phyloP scores from a whole-genome alignment of 2,329 filamentous ascomycete genomes.

The Calonectria hawksworthii region DNA sequence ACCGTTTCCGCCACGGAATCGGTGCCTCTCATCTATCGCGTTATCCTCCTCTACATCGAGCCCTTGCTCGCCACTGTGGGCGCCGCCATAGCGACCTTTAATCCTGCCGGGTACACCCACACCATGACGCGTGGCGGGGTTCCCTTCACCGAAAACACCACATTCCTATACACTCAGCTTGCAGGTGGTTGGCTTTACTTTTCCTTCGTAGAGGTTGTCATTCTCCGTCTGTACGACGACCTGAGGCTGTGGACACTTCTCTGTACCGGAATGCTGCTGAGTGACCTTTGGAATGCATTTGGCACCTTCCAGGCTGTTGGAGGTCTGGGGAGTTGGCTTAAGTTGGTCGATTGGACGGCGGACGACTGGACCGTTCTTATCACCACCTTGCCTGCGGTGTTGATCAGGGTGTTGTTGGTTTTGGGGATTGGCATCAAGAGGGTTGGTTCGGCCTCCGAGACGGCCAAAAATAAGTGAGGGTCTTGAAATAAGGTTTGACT shows the following conservation, averaged over 20 bases:
- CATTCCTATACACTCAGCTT: neutral
- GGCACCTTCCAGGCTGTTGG: neutral
- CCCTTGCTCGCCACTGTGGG: neutral
- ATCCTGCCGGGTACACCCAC: neutral
- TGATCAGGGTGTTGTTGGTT: neutral
- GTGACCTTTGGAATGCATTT: neutral
- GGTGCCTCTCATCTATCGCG: neutral
- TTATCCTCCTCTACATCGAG: neutral
- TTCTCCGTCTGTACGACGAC: neutral
- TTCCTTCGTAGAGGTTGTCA: neutral
- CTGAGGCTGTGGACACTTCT: neutral
- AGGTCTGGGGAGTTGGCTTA: neutral
- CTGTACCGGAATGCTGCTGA: neutral
- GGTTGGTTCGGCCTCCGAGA: neutral
- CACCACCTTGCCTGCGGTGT: neutral
- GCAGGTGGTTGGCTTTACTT: neutral
- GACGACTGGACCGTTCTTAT: neutral
- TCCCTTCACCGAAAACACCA: neutral
- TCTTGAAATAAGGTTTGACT: neutral
- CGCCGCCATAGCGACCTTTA: neutral
- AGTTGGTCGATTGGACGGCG: neutral
- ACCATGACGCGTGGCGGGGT: neutral
- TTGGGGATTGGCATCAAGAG: neutral
- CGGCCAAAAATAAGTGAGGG: neutral
- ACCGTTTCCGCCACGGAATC: neutral